Conservation (phyloP, 2,329 filamentous ascomycete genomes). For the Paecilomyces formosus region DNA sequence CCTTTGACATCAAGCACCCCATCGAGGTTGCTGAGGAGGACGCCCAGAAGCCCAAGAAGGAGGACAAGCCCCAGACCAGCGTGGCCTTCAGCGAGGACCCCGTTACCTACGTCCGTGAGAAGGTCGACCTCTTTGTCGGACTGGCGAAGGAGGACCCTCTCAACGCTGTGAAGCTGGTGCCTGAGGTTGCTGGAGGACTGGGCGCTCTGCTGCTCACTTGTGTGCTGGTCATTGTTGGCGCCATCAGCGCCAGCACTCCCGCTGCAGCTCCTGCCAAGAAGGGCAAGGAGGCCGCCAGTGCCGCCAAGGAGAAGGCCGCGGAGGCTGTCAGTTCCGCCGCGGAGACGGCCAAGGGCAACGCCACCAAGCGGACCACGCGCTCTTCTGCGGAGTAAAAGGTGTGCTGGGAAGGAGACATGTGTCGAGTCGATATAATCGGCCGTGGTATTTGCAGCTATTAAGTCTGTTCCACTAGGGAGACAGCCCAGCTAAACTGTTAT, state of each 20-base stretch:
- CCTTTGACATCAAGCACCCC: conserved; percentile 80
- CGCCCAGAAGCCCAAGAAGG: conserved; percentile 71
- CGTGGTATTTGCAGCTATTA: neutral
- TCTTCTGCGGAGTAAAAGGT: conserved; percentile 30
- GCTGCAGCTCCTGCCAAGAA: conserved; percentile 63
- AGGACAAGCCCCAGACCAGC: conserved; percentile 61
- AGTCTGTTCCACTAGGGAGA: neutral
- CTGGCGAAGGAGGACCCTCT: conserved; percentile 77
- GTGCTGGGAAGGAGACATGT: neutral
- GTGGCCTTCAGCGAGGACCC: conserved; percentile 89
- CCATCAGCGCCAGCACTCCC: conserved; percentile 57
- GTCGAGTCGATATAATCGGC: neutral
- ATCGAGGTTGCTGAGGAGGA: conserved; percentile 75
- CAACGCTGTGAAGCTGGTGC: conserved; percentile 79
- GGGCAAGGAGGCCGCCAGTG: conserved; percentile 62
- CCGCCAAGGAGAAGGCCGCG: conserved; percentile 58
- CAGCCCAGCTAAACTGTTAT: neutral
- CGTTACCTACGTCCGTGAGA: conserved; percentile 79
- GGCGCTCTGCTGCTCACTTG: conserved; percentile 63
- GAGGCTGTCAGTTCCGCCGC: conserved; percentile 54
- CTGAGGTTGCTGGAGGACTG: conserved; percentile 79
- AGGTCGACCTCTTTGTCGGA: conserved; percentile 82
- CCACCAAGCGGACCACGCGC: conserved; percentile 53
- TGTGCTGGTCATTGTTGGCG: conserved; percentile 61
- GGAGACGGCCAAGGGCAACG: conserved; percentile 67